Evolutionary conservation across 2,329 filamentous ascomycete species (phyloP).

Genomic region (Zymoseptoria brevis): DNA sequence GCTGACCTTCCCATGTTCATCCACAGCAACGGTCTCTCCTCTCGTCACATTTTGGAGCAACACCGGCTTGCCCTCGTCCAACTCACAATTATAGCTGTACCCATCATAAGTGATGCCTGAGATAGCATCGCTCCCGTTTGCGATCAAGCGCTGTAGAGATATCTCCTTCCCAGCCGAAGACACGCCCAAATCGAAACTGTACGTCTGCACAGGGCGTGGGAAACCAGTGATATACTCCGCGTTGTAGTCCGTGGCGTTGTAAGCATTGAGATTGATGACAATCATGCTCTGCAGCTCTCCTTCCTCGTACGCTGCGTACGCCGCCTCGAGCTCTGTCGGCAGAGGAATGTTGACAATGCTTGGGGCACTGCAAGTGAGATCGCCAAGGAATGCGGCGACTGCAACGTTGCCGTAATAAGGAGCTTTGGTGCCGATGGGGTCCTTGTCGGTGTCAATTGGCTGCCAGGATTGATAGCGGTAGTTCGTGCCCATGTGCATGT

Average conservation of each 20-base stretch:
- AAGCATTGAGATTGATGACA: constrained; percentile 51
- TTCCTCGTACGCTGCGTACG: constrained; percentile 49
- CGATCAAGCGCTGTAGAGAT: constrained; percentile 45
- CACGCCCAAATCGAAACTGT: constrained; percentile 37
- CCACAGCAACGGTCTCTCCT: constrained; percentile 36
- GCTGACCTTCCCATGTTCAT: constrained; percentile 29
- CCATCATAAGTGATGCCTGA: constrained; percentile 56
- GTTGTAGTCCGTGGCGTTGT: constrained; percentile 40
- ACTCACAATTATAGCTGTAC: constrained; percentile 53
- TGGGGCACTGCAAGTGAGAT: constrained; percentile 31
- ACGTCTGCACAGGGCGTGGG: constrained; percentile 32
- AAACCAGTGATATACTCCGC: constrained; percentile 38
- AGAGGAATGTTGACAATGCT: constrained; percentile 43
- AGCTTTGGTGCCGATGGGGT: constrained; percentile 50
- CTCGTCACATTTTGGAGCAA: constrained; percentile 48
- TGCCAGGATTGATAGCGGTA: constrained; percentile 57
- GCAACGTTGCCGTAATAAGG: constrained; percentile 58
- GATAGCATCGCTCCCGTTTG: constrained; percentile 58
- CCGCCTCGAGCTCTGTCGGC: constrained; percentile 37
- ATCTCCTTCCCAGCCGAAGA: constrained; percentile 18
- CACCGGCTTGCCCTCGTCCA: constrained; percentile 48
- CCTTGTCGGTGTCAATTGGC: constrained; percentile 45
- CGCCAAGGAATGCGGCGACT: constrained; percentile 49
- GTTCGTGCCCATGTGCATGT: constrained; percentile 59
- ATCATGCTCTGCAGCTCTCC: constrained; percentile 41